These are phyloP conservation scores for Alternaria dauci DNA, from an alignment of 2,329 filamentous ascomycete genomes.

Conservation along the genomic window DNA sequence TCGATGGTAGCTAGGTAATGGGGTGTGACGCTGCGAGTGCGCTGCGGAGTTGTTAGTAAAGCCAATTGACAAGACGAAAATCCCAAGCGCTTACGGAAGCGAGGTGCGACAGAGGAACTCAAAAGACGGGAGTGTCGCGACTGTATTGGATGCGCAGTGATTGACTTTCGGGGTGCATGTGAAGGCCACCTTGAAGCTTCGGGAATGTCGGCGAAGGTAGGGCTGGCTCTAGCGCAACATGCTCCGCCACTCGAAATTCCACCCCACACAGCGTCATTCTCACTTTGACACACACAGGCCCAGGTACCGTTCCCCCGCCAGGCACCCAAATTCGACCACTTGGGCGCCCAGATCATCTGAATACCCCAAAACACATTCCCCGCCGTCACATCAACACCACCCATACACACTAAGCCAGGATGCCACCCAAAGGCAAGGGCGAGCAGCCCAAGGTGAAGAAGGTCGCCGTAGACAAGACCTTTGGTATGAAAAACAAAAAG, in stretches of 20 bases:
- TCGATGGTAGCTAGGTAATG: constrained; percentile 19
- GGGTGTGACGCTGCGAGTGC: constrained; percentile 16
- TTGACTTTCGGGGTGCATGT: constrained; percentile 17
- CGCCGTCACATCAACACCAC: constrained; percentile 18
- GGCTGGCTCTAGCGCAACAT: constrained; percentile 25
- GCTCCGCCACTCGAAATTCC: constrained; percentile 32
- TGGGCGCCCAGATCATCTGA: neutral
- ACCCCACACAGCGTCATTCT: constrained; percentile 49
- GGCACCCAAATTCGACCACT: constrained; percentile 27
- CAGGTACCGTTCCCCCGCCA: constrained; percentile 22
- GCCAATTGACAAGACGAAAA: neutral
- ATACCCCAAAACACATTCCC: constrained; percentile 6
- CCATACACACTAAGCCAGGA: constrained; percentile 54
- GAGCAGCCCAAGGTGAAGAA: constrained; percentile 63
- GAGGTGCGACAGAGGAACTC: neutral
- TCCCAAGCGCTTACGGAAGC: constrained; percentile 9
- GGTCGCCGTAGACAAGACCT: constrained; percentile 90
- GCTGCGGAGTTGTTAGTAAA: constrained; percentile 27
- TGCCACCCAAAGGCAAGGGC: constrained; percentile 72
- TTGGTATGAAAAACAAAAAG: constrained; percentile 99
- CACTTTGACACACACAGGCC: constrained; percentile 41
- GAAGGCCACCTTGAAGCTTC: constrained; percentile 40
- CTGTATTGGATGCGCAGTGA: constrained; percentile 11
- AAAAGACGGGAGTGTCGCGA: constrained; percentile 14
- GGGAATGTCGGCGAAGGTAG: constrained; percentile 24